phyloP scores from a whole-genome alignment of 345 rosid genomes.

The Geranium rotundifolium region DNA sequence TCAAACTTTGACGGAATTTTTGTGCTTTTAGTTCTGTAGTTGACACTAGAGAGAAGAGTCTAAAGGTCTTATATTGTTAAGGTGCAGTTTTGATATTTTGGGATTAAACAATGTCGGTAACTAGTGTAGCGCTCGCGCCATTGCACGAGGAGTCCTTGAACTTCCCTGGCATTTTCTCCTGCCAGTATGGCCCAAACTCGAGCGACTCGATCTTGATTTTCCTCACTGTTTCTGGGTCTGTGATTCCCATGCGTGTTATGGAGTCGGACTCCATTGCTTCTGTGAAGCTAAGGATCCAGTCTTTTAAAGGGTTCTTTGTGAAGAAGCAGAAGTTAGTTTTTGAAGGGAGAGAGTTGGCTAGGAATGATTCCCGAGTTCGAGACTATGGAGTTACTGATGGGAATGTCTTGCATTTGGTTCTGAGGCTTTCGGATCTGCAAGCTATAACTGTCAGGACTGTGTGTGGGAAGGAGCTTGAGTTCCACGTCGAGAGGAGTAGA shows the following conservation, averaged over 20 bases:
- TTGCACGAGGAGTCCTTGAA: slow-evolving; percentile 33
- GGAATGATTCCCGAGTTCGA: slow-evolving; percentile 29
- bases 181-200: slow-evolving; percentile 19
- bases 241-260: slow-evolving; percentile 49
- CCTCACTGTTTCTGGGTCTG: slow-evolving; percentile 46
- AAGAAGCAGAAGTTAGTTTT: slow-evolving; percentile 60
- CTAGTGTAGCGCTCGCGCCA: slow-evolving; percentile 50
- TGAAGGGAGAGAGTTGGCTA: slow-evolving; percentile 52
- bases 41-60: neutral
- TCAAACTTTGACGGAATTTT: neutral
- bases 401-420: slow-evolving; percentile 52
- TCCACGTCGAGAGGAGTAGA: slow-evolving; percentile 49
- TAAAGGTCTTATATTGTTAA: neutral
- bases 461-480: slow-evolving; percentile 51
- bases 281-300: slow-evolving; percentile 71
- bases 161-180: slow-evolving; percentile 22
- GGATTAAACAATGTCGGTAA: slow-evolving; percentile 38
- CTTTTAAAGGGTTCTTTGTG: slow-evolving; percentile 44
- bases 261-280: slow-evolving; percentile 65
- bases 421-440: slow-evolving; percentile 55
- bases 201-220: slow-evolving; percentile 44
- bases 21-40: neutral
- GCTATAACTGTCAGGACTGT: slow-evolving; percentile 49
- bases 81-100: slow-evolving; percentile 8
- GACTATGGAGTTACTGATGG: slow-evolving; percentile 60